Conservation (phyloP, 129 eudicot genomes). For the Flaveria trinervia region DNA sequence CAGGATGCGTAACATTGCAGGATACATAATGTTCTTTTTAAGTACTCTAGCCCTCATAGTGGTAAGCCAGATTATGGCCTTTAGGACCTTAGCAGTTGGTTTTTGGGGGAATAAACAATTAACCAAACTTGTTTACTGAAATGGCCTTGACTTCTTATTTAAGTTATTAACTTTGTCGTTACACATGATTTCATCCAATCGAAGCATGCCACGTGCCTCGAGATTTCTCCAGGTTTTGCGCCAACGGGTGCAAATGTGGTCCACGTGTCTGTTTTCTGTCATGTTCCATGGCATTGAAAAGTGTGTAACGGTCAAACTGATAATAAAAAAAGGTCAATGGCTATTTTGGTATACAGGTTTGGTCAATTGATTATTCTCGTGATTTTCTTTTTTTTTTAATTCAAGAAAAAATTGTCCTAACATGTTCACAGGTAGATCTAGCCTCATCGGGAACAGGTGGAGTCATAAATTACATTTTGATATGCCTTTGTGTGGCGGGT, state of each 20-base stretch:
- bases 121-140: neutral
- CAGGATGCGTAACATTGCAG: constrained; percentile 61
- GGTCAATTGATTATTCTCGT: neutral
- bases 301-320: no score
- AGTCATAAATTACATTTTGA: constrained; percentile 46
- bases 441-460: constrained; percentile 66
- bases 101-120: neutral
- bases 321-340: neutral
- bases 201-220: neutral
- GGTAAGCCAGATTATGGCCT: constrained; percentile 39
- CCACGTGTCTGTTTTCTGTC: neutral
- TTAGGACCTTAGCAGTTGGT: neutral
- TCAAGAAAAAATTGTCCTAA: neutral
- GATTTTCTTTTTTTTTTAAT: neutral
- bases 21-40: constrained; percentile 53
- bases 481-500: constrained; percentile 51
- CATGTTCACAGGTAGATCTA: constrained; percentile 50
- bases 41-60: constrained; percentile 57
- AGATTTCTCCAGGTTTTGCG: neutral
- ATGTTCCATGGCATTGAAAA: neutral
- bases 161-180: neutral
- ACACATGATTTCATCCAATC: neutral
- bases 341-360: no score
- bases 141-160: neutral
- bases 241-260: neutral